phyloP scores from a whole-genome alignment of 1,139 yeast species.

The Taiozyma sp. region DNA sequence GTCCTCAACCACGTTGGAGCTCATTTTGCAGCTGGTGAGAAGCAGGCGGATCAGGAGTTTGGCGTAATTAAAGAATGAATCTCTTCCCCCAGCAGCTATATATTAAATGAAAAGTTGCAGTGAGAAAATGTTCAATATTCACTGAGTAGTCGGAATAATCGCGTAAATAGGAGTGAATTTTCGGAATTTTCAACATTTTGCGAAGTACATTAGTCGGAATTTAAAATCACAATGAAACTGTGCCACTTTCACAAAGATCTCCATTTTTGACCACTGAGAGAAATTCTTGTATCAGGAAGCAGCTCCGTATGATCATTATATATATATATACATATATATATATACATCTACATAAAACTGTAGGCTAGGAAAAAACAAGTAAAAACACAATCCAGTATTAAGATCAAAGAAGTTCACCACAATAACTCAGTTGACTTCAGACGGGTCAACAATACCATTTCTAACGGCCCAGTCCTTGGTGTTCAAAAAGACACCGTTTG shows the following conservation, averaged over 20 bases:
- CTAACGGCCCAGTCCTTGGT: slow-evolving; percentile 76
- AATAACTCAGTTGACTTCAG: neutral
- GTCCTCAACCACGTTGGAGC: slow-evolving; percentile 5
- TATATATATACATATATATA: too few relatives aligned
- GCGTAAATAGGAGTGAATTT: neutral
- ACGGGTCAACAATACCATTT: slow-evolving; percentile 56
- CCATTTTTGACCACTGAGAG: neutral
- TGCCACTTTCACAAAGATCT: neutral
- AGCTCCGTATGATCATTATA: neutral
- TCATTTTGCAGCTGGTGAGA: neutral
- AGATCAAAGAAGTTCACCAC: neutral
- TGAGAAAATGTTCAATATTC: neutral
- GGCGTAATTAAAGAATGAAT: neutral
- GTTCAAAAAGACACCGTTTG: slow-evolving; percentile 74
- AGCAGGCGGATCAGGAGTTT: neutral
- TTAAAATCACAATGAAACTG: neutral
- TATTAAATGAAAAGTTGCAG: neutral
- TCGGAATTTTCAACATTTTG: neutral
- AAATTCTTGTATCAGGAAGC: too few relatives aligned
- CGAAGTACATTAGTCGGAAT: neutral
- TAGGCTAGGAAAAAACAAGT: neutral
- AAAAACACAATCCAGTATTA: neutral
- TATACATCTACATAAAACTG: neutral
- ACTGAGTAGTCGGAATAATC: neutral
- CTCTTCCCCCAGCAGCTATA: neutral